Conservation (phyloP, 441 rosid genomes). For the California macrophylla region DNA sequence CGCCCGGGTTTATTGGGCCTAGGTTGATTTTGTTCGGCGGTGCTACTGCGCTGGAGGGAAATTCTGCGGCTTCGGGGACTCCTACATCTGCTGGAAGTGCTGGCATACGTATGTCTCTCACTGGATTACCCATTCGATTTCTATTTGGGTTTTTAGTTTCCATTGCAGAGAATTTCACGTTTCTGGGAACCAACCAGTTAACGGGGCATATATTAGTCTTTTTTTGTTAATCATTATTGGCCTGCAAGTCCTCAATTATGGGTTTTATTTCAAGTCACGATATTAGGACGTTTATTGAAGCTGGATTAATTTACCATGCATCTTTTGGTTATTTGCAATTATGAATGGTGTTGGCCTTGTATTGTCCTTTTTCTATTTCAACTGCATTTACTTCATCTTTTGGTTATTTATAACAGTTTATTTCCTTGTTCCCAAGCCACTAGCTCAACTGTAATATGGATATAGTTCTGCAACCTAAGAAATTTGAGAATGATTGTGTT, state of each 20-base stretch:
- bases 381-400: not conserved
- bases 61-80: conserved; percentile 72
- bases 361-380: not conserved
- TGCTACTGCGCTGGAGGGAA: conserved; percentile 95
- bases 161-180: not conserved
- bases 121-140: not conserved
- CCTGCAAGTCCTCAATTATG: not conserved
- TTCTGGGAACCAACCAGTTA: not conserved
- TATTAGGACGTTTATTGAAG: not conserved
- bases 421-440: not conserved
- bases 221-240: not conserved
- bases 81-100: conserved; percentile 92
- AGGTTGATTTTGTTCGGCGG: conserved; percentile 89
- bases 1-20: conserved; percentile 69
- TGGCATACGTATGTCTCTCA: conserved; percentile 64
- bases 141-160: not conserved
- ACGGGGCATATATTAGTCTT: not conserved
- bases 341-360: not conserved
- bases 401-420: not conserved
- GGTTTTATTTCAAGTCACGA: not conserved
- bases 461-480: not conserved
- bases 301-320: not conserved
- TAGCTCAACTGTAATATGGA: not conserved
- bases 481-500: not conserved
- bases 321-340: not conserved